These are phyloP conservation scores for Fagopyrum tataricum DNA, from an alignment of 148 eudicot species.

Conservation along the genomic window DNA sequence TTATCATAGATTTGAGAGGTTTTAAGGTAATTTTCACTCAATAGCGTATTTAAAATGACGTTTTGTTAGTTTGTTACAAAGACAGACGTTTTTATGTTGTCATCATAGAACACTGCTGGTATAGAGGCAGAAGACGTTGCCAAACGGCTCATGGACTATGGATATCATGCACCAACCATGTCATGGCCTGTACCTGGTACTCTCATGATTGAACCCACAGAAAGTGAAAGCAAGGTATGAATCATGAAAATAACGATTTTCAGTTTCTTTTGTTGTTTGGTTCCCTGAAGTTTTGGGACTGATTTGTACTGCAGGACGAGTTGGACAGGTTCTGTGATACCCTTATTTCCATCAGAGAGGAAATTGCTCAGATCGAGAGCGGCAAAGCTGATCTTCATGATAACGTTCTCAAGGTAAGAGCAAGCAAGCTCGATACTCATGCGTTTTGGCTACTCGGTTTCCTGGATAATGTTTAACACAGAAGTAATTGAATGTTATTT, in stretches of 20 bases:
- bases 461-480: not conserved
- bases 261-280: slow-evolving; percentile 1
- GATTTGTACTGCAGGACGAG: slow-evolving; percentile 58
- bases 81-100: slow-evolving; percentile 6
- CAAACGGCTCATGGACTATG: slow-evolving; percentile 95
- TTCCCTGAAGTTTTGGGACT: slow-evolving; percentile 9
- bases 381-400: slow-evolving; percentile 75
- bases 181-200: slow-evolving; percentile 99
- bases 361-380: slow-evolving; percentile 79
- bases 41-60: not conserved
- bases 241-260: not conserved
- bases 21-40: slow-evolving; percentile 50
- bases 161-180: slow-evolving; percentile 98
- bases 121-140: slow-evolving; percentile 97
- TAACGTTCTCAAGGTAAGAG: slow-evolving; percentile 86
- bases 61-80: slow-evolving; percentile 18
- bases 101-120: slow-evolving; percentile 74
- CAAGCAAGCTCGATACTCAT: not conserved
- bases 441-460: not conserved
- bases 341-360: slow-evolving; percentile 90
- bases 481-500: slow-evolving; percentile 17
- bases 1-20: slow-evolving; percentile 83
- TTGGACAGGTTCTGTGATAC: slow-evolving; percentile 93
- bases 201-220: slow-evolving; percentile 99
- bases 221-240: slow-evolving; percentile 96